Percentiles rank a stretch among this genome's conserved stretches.
Evolutionary conservation across 2,329 filamentous ascomycete species (phyloP).

Genomic region (Trichophyton rubrum): DNA sequence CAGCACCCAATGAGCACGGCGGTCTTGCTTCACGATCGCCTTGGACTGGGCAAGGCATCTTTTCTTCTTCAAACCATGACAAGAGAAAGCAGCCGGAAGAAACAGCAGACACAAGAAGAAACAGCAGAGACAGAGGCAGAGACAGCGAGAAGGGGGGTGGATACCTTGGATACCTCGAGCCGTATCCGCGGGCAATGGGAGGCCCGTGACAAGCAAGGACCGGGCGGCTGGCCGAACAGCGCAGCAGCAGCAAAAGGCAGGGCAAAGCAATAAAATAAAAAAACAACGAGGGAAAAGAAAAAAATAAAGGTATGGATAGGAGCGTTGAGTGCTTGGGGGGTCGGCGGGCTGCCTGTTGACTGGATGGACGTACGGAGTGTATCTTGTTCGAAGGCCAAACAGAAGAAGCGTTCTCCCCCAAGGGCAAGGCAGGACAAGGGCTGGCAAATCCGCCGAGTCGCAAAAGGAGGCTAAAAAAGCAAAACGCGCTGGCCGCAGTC

Average conservation of each 20-base stretch:
- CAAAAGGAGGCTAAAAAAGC: constrained; percentile 4
- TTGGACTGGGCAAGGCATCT: background rate
- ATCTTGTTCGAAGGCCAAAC: too few species aligned
- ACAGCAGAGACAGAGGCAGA: background rate
- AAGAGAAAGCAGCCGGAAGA: too few species aligned
- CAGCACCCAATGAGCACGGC: constrained; percentile 1
- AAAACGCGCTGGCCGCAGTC: background rate
- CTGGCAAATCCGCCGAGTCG: background rate
- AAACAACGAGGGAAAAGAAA: too few species aligned
- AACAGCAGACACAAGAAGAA: too few species aligned
- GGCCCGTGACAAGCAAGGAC: constrained; percentile 1
- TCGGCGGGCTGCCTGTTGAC: too few species aligned
- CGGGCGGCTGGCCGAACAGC: background rate
- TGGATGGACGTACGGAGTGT: too few species aligned
- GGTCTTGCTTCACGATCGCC: constrained; percentile 11
- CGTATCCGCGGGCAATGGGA: constrained; percentile 4
- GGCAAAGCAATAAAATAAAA: too few species aligned
- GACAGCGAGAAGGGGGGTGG: background rate
- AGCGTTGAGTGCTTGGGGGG: too few species aligned
- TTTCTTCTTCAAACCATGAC: background rate
- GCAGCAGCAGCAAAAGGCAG: background rate
- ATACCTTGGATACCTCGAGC: background rate
- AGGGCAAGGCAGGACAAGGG: background rate
- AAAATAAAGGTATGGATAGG: too few species aligned
- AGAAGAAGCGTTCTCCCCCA: too few species aligned